Percentiles rank a stretch among this genome's conserved stretches.
These are phyloP conservation scores for Trifolium fragiferum DNA, from an alignment of 306 rosid genomes.

Conservation along the genomic window DNA sequence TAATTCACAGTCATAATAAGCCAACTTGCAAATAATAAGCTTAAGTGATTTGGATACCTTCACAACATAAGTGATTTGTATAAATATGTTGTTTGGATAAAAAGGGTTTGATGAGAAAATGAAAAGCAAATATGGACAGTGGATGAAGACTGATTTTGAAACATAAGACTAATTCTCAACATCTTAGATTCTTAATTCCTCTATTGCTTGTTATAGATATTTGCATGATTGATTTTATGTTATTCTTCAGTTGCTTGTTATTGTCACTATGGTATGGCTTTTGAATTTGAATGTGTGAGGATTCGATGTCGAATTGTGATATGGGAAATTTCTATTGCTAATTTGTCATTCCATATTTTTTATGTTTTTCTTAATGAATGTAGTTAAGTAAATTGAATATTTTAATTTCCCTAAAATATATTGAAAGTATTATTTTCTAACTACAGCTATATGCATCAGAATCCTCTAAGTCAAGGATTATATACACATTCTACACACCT, in stretches of 20 bases:
- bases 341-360: not conserved
- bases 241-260: not conserved
- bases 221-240: conserved; percentile 36
- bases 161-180: conserved; percentile 38
- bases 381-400: not conserved
- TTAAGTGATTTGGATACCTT: too few relatives aligned
- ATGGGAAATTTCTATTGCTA: not conserved
- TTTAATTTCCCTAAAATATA: not conserved
- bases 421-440: not conserved
- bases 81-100: too few relatives aligned
- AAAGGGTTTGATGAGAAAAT: conserved; percentile 64
- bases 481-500: not conserved
- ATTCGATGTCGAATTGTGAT: conserved; percentile 26
- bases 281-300: conserved; percentile 28
- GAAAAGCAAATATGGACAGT: conserved; percentile 61
- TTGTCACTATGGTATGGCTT: conserved; percentile 51
- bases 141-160: conserved; percentile 75
- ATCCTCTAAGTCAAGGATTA: not conserved
- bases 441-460: not conserved
- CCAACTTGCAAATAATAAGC: too few relatives aligned
- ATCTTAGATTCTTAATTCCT: not conserved
- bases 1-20: too few relatives aligned
- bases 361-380: not conserved
- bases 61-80: too few relatives aligned
- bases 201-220: not conserved